Conservation (phyloP, 2,329 filamentous ascomycete genomes). For the Xylariaceae sp. region DNA sequence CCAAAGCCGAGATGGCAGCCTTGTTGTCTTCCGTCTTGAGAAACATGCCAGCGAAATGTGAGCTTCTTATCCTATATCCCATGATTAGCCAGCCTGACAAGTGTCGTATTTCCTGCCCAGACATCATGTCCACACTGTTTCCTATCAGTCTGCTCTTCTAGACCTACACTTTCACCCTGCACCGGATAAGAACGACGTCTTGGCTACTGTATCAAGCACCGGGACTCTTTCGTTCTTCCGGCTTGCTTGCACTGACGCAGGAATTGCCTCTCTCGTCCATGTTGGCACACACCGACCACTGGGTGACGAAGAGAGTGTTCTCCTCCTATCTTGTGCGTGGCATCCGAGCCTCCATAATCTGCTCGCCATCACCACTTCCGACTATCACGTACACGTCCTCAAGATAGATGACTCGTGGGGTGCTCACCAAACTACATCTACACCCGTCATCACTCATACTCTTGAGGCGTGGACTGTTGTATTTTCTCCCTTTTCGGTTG, state of each 20-base stretch:
- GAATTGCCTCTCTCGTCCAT: conserved; percentile 27
- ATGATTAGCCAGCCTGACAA: conserved; percentile 9
- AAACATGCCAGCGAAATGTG: conserved; percentile 48
- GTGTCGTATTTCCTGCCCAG: conserved; percentile 35
- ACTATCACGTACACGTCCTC: conserved; percentile 59
- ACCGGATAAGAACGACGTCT: conserved; percentile 42
- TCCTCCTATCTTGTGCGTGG: conserved; percentile 74
- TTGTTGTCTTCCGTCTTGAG: conserved; percentile 61
- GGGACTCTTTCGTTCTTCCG: conserved; percentile 64
- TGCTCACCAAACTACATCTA: conserved; percentile 30
- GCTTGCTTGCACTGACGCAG: conserved; percentile 29
- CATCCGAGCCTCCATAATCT: conserved; percentile 52
- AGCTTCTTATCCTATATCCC: conserved; percentile 28
- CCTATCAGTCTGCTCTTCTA: conserved; percentile 70
- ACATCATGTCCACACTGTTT: conserved; percentile 52
- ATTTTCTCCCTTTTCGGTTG: conserved; percentile 42
- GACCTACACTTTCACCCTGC: conserved; percentile 76
- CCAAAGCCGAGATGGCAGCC: conserved; percentile 68
- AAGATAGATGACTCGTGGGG: conserved; percentile 41
- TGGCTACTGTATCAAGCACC: conserved; percentile 76
- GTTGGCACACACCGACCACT: conserved; percentile 43
- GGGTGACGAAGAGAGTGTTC: conserved; percentile 51
- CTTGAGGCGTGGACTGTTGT: conserved; percentile 74
- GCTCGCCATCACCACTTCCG: conserved; percentile 68
- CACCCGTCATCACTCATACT: conserved; percentile 44